Evolutionary conservation across 768 basidiomycete genomes (phyloP).

Genomic region (Boletus coccyginus): DNA sequence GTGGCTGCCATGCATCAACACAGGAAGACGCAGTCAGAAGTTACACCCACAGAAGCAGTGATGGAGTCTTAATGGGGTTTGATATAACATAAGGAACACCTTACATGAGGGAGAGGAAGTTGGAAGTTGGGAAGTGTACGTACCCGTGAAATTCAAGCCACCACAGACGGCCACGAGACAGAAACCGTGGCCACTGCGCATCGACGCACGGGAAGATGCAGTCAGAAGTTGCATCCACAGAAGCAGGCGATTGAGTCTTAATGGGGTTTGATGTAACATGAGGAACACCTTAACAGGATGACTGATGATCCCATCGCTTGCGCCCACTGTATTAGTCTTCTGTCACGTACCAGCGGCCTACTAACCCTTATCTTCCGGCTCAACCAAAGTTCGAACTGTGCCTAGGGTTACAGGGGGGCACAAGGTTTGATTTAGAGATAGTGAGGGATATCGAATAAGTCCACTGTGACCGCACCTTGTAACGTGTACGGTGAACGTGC

Average conservation of each 20-base stretch:
- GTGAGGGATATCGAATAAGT: background rate
- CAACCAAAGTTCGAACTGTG: too few species aligned
- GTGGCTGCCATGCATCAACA: conserved; percentile 1
- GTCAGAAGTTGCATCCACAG: background rate
- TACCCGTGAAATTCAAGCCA: background rate
- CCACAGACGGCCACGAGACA: background rate
- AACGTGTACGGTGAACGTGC: background rate
- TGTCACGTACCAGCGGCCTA: too few species aligned
- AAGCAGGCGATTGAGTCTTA: background rate
- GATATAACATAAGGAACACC: background rate
- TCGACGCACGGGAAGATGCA: background rate
- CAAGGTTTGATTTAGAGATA: background rate
- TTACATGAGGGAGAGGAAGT: background rate
- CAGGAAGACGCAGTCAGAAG: background rate
- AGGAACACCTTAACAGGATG: background rate
- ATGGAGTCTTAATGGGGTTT: background rate
- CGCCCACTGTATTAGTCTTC: background rate
- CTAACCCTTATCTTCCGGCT: too few species aligned
- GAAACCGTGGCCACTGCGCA: background rate
- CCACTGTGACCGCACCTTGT: conserved; percentile 1
- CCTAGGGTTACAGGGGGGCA: too few species aligned
- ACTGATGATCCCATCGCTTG: background rate
- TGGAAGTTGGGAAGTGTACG: background rate
- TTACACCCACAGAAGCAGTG: background rate
- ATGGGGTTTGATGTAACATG: background rate